Evolutionary conservation across 352 stramenopile genomes (phyloP), one percentile per base, ranked within the genome.

Genomic region (Saprolegnia diclina): DNA sequence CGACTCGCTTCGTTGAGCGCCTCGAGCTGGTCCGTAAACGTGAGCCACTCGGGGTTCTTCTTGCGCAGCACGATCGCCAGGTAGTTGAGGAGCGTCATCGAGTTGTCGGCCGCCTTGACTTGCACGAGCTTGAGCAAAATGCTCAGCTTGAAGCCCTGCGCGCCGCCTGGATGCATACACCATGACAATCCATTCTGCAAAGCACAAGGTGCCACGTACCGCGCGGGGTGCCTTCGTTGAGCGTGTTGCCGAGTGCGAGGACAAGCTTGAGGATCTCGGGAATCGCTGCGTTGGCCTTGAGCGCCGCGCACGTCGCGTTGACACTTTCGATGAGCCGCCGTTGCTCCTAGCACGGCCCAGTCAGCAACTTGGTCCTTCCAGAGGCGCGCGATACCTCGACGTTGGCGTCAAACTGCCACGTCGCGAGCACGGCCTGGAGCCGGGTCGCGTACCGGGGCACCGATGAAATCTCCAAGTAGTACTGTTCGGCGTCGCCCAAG

Each of bases 51-150:
- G 9, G 85, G 74, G 61, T 91, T 73, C 65, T 91, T 91, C 4
- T 77, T 77, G 3, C 84, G 82, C 54, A 94, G 67, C 16, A 92
- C 66, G 61, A 86, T 81, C 13, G 84, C 85, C 19, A 91, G 74
- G 64, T 92, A 91, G 71, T 94, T 90, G 10, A 94, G 74, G 68
- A 94, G 64, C 29, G 85, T 94, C 52, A 88, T 90, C 26, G 82
- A 90, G 69, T 94, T 94, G 61, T 92, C 83, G 26, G 72, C 79
- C 7, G 85, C 85, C 65, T 93, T 93, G 10, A 96, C 88, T 24
- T 92, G 85, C 71, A 88, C 86, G 24, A 97, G 75, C 76, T 97
- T 97, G 29, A 87, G 75, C 53, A 97, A 67, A 63, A 92, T 92
- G 55, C 78, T 93, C 45, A 97, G 68, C 13, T 84, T 83, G 77